Percentiles rank a stretch among this genome's conserved stretches.
phyloP scores from a whole-genome alignment of 140 eudicot genomes.

The Anethum foeniculum region DNA sequence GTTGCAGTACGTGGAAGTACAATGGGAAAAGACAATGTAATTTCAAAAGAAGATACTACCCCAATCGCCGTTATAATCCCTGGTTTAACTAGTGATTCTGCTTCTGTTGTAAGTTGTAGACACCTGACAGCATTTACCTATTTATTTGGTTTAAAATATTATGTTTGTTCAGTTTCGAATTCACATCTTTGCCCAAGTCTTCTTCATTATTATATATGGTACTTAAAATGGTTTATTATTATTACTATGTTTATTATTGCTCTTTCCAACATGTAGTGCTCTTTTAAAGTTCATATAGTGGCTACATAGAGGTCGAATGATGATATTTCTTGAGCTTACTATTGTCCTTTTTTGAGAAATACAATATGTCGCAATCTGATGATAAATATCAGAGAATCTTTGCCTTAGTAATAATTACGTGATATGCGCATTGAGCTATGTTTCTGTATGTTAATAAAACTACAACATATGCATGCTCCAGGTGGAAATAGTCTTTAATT shows the following conservation, averaged over 20 bases:
- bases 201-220: conserved; percentile 6
- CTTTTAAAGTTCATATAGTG: not conserved
- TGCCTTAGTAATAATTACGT: not conserved
- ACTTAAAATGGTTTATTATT: not conserved
- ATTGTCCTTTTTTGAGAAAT: not conserved
- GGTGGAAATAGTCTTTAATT: not conserved
- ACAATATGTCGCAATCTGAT: not conserved
- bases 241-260: not conserved
- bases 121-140: conserved; percentile 5
- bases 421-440: not conserved
- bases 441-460: not conserved
- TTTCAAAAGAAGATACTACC: conserved; percentile 44
- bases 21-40: conserved; percentile 18
- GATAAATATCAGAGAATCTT: not conserved
- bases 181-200: conserved; percentile 2
- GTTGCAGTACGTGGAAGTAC: conserved; percentile 51
- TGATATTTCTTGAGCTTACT: not conserved
- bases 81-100: conserved; percentile 90
- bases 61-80: conserved; percentile 80
- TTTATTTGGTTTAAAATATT: not conserved
- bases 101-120: conserved; percentile 63
- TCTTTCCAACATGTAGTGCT: not conserved
- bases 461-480: not conserved
- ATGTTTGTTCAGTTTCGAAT: not conserved
- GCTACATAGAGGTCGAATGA: not conserved